phyloP scores from a whole-genome alignment of 352 stramenopile species.

The Phytophthora multivora region DNA sequence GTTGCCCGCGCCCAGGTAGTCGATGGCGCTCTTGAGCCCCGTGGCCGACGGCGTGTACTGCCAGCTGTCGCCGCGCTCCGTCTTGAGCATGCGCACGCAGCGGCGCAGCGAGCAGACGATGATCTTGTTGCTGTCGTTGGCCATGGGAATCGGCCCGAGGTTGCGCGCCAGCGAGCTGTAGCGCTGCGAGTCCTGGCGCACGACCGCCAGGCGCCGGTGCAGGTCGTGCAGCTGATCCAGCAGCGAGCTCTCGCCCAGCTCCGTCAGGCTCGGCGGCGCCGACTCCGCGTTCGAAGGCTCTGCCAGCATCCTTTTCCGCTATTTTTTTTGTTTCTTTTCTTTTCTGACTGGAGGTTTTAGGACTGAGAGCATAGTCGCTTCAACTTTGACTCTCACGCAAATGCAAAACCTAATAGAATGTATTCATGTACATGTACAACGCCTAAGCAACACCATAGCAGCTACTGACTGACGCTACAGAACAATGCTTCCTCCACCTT shows the following conservation, averaged over 20 bases:
- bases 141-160: constrained; percentile 72
- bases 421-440: constrained; percentile 7
- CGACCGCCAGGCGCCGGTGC: constrained; percentile 65
- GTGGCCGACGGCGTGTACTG: constrained; percentile 70
- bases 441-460: background rate
- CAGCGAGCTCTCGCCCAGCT: constrained; percentile 73
- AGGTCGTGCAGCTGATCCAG: constrained; percentile 82
- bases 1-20: constrained; percentile 76
- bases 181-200: constrained; percentile 79
- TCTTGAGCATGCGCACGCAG: constrained; percentile 81
- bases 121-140: constrained; percentile 81
- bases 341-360: too few species aligned
- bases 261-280: constrained; percentile 18
- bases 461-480: too few species aligned
- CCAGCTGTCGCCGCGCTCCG: constrained; percentile 71
- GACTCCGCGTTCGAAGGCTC: constrained; percentile 1
- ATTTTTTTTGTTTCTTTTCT: too few species aligned
- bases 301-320: constrained; percentile 1
- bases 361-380: constrained; percentile 5
- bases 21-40: constrained; percentile 76
- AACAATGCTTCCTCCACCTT: background rate
- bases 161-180: constrained; percentile 67
- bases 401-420: background rate
- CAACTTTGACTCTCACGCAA: background rate
- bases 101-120: constrained; percentile 72